Evolutionary conservation across 306 rosid genomes (phyloP).

Genomic region (Neltuma alba): DNA sequence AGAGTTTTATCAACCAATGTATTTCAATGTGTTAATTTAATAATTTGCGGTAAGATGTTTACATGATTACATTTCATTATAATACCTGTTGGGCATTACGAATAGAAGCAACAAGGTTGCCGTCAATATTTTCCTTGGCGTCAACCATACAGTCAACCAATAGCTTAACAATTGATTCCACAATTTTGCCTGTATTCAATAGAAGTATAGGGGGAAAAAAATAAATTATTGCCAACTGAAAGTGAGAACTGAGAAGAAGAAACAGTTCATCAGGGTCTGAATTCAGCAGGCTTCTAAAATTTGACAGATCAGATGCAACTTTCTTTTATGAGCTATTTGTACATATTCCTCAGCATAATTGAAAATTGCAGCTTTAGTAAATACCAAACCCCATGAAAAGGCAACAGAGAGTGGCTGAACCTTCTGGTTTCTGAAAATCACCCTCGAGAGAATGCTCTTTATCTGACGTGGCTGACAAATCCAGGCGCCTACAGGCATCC

Average conservation of each 20-base stretch:
- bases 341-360: not conserved
- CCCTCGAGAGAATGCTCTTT: slow-evolving; percentile 45
- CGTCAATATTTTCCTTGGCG: slow-evolving; percentile 14
- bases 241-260: not conserved
- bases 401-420: not conserved
- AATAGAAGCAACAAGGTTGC: slow-evolving; percentile 2
- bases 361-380: not conserved
- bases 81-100: slow-evolving; percentile 3
- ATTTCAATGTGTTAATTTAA: not conserved
- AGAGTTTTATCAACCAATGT: slow-evolving; percentile 8
- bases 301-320: slow-evolving; percentile 9
- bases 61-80: not conserved
- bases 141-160: slow-evolving; percentile 24
- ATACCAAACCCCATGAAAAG: not conserved
- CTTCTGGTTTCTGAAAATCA: slow-evolving; percentile 57
- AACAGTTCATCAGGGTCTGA: not conserved
- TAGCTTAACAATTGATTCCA: slow-evolving; percentile 58
- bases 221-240: slow-evolving; percentile 19
- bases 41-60: slow-evolving; percentile 15
- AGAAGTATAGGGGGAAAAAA: slow-evolving; percentile 1
- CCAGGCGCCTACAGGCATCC: slow-evolving; percentile 72
- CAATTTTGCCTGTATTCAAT: slow-evolving; percentile 45
- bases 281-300: not conserved
- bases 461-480: slow-evolving; percentile 61
- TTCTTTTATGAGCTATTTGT: not conserved